Evolutionary conservation across 192 early-diverging fungal species (phyloP), one percentile per base, ranked within the genome.

Genomic region (Podila epicladia): DNA sequence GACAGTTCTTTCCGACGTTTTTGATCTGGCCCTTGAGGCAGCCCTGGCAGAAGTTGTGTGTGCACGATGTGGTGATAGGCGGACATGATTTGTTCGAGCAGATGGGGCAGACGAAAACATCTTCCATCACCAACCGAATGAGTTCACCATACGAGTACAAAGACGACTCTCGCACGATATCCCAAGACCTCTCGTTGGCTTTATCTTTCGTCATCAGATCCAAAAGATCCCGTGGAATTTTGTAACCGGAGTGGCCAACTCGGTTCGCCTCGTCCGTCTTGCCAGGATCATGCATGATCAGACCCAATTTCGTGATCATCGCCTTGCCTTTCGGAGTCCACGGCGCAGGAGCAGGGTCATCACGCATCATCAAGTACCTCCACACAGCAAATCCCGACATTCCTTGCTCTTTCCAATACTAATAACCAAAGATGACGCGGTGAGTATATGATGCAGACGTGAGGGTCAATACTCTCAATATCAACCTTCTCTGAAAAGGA

Each of bases 281-380:
- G 41, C 41, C 15, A 4, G 41, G 41, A 45, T 45, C 41, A 45
- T 45, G 41, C 41, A 86, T 85, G 33, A 65, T 62, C 15, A 92
- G 32, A 0, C 89, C 89, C 15, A 87, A 62, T 20, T 83, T 60
- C 31, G 62, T 65, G 26, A 88, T 88, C 22, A 74, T 59, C 12
- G 28, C 50, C 33, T 83, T 85, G 24, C 91, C 91, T 59, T 87
- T 87, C 8, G 57, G 31, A 0, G 87, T 91, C 92, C 91, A 93
- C 1, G 92, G 91, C 26, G 88, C 86, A 9, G 89, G 87, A 50
- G 89, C 90, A 0, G 73, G 64, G 59, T 93, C 92, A 58, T 91
- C 90, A 61, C 92, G 85, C 12, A 90, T 79, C 78, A 93, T 88
- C 12, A 84, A 64, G 59, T 82, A 93, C 35, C 90, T 82, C 91